Conservation (phyloP, 2,329 filamentous ascomycete species). For the Alternaria infectoria region DNA sequence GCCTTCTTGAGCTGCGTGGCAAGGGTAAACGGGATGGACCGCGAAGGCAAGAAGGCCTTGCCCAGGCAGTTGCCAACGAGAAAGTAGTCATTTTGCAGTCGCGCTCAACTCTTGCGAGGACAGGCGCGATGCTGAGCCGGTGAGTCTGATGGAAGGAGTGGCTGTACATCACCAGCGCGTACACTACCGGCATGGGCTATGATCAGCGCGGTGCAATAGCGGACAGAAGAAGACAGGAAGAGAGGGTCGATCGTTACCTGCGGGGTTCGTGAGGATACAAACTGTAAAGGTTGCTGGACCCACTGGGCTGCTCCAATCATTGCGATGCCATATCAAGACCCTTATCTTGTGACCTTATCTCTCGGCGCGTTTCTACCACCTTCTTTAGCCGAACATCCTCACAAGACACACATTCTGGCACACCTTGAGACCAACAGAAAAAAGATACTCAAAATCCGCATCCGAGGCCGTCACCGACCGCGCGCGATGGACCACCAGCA, state of each 20-base stretch:
- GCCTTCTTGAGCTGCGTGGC: neutral
- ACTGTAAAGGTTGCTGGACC: neutral
- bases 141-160: neutral
- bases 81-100: neutral
- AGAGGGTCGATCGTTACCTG: neutral
- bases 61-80: neutral
- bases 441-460: neutral
- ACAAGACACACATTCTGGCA: neutral
- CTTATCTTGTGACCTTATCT: conserved; percentile 19
- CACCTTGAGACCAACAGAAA: neutral
- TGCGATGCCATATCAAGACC: neutral
- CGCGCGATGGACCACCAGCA: conserved; percentile 23
- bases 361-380: conserved; percentile 4
- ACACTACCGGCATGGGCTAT: neutral
- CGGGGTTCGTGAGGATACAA: neutral
- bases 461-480: neutral
- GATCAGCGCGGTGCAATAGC: neutral
- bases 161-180: neutral
- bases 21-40: neutral
- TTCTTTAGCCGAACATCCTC: neutral
- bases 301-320: conserved; percentile 1
- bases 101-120: neutral
- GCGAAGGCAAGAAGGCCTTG: neutral
- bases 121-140: neutral
- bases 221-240: neutral